Evolutionary conservation across 257 asterid genomes (phyloP).

Genomic region (Cordia subcordata): DNA sequence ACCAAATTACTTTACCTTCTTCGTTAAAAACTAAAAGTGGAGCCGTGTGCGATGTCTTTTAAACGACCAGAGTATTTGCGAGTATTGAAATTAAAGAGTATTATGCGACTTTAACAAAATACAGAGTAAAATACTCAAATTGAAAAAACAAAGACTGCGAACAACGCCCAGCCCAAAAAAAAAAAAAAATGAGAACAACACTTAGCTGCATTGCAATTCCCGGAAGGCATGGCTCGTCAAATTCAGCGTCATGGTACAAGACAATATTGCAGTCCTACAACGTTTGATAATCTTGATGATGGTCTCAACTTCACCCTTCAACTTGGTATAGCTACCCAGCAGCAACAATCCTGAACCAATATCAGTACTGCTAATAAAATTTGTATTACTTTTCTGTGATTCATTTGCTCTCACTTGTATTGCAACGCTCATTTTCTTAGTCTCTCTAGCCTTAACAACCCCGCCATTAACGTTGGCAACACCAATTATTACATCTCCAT

Average conservation of each 20-base stretch:
- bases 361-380: constrained; percentile 39
- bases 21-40: too few relatives aligned
- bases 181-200: too few relatives aligned
- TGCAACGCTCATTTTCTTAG: constrained; percentile 19
- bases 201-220: constrained; percentile 16
- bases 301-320: constrained; percentile 45
- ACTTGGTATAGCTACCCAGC: constrained; percentile 25
- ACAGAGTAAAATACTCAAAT: too few relatives aligned
- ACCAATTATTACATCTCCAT: constrained; percentile 37
- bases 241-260: constrained; percentile 47
- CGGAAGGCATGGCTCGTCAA: constrained; percentile 37
- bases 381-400: constrained; percentile 6
- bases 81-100: too few relatives aligned
- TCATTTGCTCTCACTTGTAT: constrained; percentile 17
- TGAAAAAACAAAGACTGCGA: too few relatives aligned
- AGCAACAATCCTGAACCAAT: constrained; percentile 26
- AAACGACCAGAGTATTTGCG: too few relatives aligned
- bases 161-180: too few relatives aligned
- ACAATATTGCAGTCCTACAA: constrained; percentile 34
- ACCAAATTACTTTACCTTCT: too few relatives aligned
- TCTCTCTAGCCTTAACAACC: constrained; percentile 20
- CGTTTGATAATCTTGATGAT: constrained; percentile 31
- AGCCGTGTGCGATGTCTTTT: too few relatives aligned
- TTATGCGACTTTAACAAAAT: too few relatives aligned
- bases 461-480: constrained; percentile 13